These are phyloP conservation scores for Euclidium syriacum DNA, from an alignment of 345 rosid species.

Conservation along the genomic window DNA sequence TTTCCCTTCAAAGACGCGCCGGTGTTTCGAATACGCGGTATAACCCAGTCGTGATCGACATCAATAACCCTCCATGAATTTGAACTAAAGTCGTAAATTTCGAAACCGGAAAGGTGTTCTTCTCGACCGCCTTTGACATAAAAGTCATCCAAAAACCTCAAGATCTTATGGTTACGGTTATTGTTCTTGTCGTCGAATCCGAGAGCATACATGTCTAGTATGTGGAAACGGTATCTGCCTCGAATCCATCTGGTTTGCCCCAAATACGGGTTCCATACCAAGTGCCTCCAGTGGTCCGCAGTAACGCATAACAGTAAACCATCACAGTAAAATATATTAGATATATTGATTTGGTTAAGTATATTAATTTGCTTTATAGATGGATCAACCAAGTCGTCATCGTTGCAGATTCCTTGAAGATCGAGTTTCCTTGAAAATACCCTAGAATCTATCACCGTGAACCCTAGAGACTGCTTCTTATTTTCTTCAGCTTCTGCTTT, in stretches of 20 bases:
- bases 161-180: background rate
- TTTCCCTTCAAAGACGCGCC: background rate
- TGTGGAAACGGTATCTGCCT: background rate
- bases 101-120: too few relatives aligned
- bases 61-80: background rate
- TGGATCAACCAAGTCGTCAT: background rate
- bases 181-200: background rate
- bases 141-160: too few relatives aligned
- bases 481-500: background rate
- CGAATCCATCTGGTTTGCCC: background rate
- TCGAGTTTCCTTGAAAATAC: background rate
- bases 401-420: background rate
- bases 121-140: too few relatives aligned
- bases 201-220: background rate
- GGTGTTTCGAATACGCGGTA: background rate
- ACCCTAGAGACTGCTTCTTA: background rate
- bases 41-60: background rate
- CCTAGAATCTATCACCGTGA: background rate
- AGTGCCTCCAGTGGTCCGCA: background rate
- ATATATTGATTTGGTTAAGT: background rate
- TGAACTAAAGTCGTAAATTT: background rate
- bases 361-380: background rate
- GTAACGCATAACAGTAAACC: background rate
- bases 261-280: background rate
- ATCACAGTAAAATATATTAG: background rate